Base-by-base conservation (phyloP, 148 eudicot species). In the Bassia scoparia region DNA sequence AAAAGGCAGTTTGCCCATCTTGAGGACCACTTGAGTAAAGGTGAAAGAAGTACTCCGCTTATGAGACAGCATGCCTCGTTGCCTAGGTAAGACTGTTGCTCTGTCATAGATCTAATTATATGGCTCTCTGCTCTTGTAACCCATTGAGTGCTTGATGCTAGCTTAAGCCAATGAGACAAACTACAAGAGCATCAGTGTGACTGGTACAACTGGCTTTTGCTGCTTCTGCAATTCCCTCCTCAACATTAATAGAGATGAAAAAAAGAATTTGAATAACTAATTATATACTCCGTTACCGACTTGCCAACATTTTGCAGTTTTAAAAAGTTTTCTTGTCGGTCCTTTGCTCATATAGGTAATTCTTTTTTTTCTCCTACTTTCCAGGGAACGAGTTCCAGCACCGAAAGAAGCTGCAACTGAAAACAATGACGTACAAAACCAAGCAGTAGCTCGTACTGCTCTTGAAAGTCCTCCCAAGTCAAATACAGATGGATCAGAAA, bases 41-140 rank as follows among this genome's bases (percentile, higher is more conserved):
- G 86, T 67, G 91, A 81, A 76, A 85, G 76, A 80, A 78, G 86
- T 74, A 75, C 93, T 76, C 97, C 97, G 18, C 81, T 87, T 63
- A 81, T 83, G 73, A 89, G 98, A 80, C 90, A 91, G 61, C 95
- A 95, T 81, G 93, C 96, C 43, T 95, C 98, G 31, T 84, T 95
- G 85, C 98, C 98, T 30, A 87, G 98, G 98, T 91, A 72, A 75
- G 68, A 33, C 53, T 31, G n/a, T 58, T 60, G 41, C 14, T 66
- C n/a, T 66, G 69, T 23, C 12, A 21, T 14, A 31, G 66, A 34
- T 61, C 4, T 18, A 33, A 33, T 60, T 16, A 18, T 33, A 13
- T 20, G 26, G 24, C 43, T 31, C 1, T 61, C 41, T 16, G 66
- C 13, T 33, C 23, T 31, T 61, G 4, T 18, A 17, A 29, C 1